phyloP scores from a whole-genome alignment of 2,329 filamentous ascomycete species.

The Fusarium cicatricum region DNA sequence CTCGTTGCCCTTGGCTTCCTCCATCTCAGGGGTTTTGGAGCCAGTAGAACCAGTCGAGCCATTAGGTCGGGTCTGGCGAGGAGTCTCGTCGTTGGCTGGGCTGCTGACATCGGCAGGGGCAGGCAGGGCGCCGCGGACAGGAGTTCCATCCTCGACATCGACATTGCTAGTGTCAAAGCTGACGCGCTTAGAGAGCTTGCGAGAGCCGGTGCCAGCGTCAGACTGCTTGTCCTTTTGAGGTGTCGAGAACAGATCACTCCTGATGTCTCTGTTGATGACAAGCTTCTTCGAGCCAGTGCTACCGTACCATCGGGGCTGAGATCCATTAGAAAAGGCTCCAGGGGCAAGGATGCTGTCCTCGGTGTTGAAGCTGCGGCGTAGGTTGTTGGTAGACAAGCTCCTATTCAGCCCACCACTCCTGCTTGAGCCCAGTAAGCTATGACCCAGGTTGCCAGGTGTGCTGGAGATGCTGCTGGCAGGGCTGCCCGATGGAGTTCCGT shows the following conservation, averaged over 20 bases:
- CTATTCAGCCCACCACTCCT: constrained; percentile 79
- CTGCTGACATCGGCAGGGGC: constrained; percentile 44
- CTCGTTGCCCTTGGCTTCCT: constrained; percentile 77
- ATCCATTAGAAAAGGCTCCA: constrained; percentile 80
- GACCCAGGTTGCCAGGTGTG: constrained; percentile 72
- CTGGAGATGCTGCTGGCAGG: constrained; percentile 70
- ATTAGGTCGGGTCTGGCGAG: constrained; percentile 59
- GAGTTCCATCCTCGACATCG: constrained; percentile 47
- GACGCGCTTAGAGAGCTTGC: constrained; percentile 81
- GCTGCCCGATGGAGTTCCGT: constrained; percentile 79
- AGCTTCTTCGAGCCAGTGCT: constrained; percentile 83
- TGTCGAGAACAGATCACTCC: constrained; percentile 74
- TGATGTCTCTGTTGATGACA: constrained; percentile 87
- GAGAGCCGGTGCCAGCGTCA: constrained; percentile 50
- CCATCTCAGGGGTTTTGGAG: constrained; percentile 67
- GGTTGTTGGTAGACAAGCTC: constrained; percentile 87
- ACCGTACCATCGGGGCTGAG: constrained; percentile 70
- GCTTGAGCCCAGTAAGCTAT: constrained; percentile 72
- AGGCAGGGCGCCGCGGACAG: constrained; percentile 47
- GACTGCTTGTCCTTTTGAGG: constrained; percentile 61
- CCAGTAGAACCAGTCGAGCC: constrained; percentile 50
- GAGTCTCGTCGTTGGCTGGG: constrained; percentile 48
- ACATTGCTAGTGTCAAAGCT: constrained; percentile 81
- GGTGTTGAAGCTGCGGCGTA: constrained; percentile 81
- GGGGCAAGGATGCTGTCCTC: constrained; percentile 89